Evolutionary conservation across 2,329 filamentous ascomycete species (phyloP), one percentile per base, ranked within the genome.

Genomic region (Aurifilum marmelostoma): DNA sequence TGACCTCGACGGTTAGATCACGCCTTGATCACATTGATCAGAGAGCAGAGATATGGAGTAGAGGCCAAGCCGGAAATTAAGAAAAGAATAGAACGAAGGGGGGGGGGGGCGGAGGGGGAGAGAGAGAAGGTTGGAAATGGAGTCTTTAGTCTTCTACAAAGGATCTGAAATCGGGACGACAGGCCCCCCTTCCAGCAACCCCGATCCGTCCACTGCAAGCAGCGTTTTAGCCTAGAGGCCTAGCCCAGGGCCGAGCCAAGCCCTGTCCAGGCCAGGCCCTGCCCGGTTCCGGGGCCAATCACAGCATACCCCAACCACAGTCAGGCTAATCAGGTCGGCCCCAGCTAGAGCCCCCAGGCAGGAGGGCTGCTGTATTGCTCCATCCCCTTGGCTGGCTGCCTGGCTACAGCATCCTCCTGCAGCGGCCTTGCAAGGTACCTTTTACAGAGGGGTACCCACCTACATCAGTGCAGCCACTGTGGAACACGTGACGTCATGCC

Each of bases 401-500:
- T 27, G 50, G 12, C 50, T 54, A 29, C 50, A 14, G 50, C 24
- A 54, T n/a, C 43, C 43, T n/a, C 43, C 43, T 47, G 43, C n/a
- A 47, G 43, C 43, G 21, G 3, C 7, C 5, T n/a, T n/a, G 43
- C 21, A 8, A 47, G 43, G 43, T n/a, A n/a, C 43, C 43, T 9
- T 47, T 9, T 47, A 21, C 43, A 47, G 43, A 47, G n/a, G 18
- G 43, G 7, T 47, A 60, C 37, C 59, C 32, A 43, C 59, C 39
- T 34, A 27, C 5, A 50, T 27, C 37, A 62, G 21, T n/a, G 24
- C 24, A 43, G 39, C 41, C 41, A 8, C 61, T 34, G 41, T 32
- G 61, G 61, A 21, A 21, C 39, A 21, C 61, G 39, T 63, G 61
- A 63, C 61, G 61, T 63, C 61, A 63, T 63, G 27, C 43, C 41